These are phyloP conservation scores for Lipomyces japonicus DNA, from an alignment of 805 yeast species.

Conservation along the genomic window DNA sequence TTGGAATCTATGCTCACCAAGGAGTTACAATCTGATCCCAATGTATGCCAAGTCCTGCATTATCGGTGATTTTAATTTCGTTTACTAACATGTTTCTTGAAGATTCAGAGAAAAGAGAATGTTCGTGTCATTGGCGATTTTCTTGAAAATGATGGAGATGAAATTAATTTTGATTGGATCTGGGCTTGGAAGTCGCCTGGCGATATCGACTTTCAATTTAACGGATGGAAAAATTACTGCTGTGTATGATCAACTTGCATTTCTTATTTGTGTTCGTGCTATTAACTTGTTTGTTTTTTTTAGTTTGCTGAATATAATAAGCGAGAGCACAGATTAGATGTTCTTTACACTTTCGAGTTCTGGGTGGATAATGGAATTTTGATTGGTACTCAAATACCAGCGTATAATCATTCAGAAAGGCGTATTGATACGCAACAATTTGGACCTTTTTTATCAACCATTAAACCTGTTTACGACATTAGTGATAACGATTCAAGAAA, in stretches of 20 bases:
- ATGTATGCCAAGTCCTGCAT: conserved; percentile 15
- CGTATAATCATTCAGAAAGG: too few species aligned
- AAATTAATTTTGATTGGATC: conserved; percentile 32
- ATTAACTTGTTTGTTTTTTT: neutral
- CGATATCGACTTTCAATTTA: conserved; percentile 9
- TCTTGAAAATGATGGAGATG: conserved; percentile 17
- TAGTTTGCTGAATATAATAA: conserved; percentile 41
- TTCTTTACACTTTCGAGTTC: conserved; percentile 36
- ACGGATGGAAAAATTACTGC: conserved; percentile 37
- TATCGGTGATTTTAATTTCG: neutral
- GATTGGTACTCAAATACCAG: too few species aligned
- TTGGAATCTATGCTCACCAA: conserved; percentile 36
- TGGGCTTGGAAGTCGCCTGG: conserved; percentile 36
- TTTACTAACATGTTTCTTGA: neutral
- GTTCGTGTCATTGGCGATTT: conserved; percentile 40
- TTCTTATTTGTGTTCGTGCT: neutral
- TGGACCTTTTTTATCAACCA: too few species aligned
- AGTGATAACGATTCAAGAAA: too few species aligned
- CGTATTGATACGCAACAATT: too few species aligned
- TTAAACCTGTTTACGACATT: too few species aligned
- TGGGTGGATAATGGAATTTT: too few species aligned
- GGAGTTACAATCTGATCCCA: conserved; percentile 36
- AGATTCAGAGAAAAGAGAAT: conserved; percentile 40
- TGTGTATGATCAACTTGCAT: conserved; percentile 28
- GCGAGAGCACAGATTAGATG: conserved; percentile 35